A percentile compares a stretch with the other conserved stretches of the same genome.
These are phyloP conservation scores for Senna tora DNA, from an alignment of 306 rosid species.

Conservation along the genomic window DNA sequence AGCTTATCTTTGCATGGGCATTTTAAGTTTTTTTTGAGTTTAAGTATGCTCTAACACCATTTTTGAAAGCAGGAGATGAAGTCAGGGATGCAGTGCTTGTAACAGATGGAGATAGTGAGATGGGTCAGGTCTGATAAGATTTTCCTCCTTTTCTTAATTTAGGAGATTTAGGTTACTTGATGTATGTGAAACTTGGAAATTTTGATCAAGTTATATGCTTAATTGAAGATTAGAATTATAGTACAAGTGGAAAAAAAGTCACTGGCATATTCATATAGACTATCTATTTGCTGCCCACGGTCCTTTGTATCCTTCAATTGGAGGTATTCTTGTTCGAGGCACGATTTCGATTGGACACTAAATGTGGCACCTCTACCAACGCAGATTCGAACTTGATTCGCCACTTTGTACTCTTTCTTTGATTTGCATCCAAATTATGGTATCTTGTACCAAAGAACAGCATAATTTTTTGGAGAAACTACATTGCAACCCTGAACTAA, in stretches of 20 bases:
- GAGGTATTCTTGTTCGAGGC: no score
- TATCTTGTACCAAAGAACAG: slow-evolving; percentile 10
- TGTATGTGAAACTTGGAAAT: slow-evolving; percentile 17
- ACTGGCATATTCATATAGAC: not conserved
- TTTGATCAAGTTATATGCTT: not conserved
- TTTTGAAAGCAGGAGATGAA: slow-evolving; percentile 59
- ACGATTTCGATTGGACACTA: no score
- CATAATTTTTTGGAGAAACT: not conserved
- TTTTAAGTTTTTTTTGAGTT: not conserved
- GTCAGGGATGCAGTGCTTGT: slow-evolving; percentile 81
- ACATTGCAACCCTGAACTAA: no score
- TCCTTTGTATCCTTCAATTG: not conserved
- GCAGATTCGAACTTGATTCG: no score
- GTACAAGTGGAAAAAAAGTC: slow-evolving; percentile 1
- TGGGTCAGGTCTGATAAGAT: slow-evolving; percentile 81
- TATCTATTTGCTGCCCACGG: not conserved
- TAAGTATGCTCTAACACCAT: slow-evolving; percentile 30
- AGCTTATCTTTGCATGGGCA: slow-evolving; percentile 6
- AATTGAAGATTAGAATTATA: not conserved
- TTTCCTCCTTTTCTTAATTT: slow-evolving; percentile 4
- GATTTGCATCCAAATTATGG: slow-evolving; percentile 12
- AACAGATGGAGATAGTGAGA: slow-evolving; percentile 88
- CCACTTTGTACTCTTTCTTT: no score
- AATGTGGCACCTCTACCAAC: no score
- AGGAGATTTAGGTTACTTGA: slow-evolving; percentile 10